Evolutionary conservation across 768 basidiomycete genomes (phyloP).

Genomic region (Boletus pseudopeckii): DNA sequence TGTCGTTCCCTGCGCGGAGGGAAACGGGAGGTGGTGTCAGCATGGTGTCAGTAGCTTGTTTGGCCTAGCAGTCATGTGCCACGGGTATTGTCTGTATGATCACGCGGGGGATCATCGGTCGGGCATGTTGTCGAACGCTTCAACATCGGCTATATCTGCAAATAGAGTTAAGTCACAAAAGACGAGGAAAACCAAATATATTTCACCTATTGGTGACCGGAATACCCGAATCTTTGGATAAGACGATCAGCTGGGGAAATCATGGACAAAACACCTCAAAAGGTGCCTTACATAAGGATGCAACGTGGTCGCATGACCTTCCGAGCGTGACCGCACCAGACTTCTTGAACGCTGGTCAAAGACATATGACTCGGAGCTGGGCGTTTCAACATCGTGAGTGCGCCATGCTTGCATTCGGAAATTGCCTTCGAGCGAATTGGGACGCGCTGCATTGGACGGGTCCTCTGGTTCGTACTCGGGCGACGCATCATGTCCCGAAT

Average conservation of each 20-base stretch:
- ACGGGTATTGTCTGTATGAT: constrained; percentile 4
- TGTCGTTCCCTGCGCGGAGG: neutral
- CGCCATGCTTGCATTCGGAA: constrained; percentile 26
- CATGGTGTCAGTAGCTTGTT: neutral
- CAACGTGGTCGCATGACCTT: constrained; percentile 23
- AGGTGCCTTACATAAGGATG: constrained; percentile 30
- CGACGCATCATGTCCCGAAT: constrained; percentile 30
- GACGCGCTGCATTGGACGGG: constrained; percentile 6
- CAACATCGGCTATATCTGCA: constrained; percentile 29
- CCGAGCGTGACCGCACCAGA: constrained; percentile 30
- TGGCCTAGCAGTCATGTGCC: neutral
- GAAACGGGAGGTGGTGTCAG: neutral
- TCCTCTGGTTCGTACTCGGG: constrained; percentile 42
- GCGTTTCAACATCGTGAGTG: constrained; percentile 7
- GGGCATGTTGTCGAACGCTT: constrained; percentile 20
- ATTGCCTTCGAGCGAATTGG: constrained; percentile 23
- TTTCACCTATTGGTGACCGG: constrained; percentile 32
- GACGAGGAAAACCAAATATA: neutral
- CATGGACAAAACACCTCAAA: neutral
- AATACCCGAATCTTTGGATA: constrained; percentile 27
- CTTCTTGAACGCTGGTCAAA: constrained; percentile 28
- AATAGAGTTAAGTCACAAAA: constrained; percentile 5
- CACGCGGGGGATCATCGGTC: constrained; percentile 16
- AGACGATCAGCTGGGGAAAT: constrained; percentile 8
- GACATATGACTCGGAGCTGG: constrained; percentile 21